Base-by-base conservation (phyloP, 805 yeast genomes). In the Zygotorulaspora sp. region DNA sequence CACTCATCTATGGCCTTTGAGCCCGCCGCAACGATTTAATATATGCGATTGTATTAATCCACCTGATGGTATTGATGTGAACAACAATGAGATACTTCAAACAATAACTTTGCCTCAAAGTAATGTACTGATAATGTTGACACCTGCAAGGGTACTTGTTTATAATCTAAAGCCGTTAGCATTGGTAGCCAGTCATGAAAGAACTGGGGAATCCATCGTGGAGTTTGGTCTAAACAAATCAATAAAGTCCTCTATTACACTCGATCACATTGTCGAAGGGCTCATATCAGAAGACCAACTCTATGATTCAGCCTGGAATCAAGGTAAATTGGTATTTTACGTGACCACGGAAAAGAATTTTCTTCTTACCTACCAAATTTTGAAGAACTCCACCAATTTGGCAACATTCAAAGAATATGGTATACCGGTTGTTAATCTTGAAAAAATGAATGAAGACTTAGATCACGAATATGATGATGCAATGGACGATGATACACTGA, bases 161-260 rank as follows among this genome's bases (percentile, higher is more conserved):
- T 62, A 62, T 35, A 58, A 62, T 37, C 44, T 48, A 30, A 62
- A 58, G 38, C 66, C 66, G 17, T 32, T 56, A 36, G 64, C 63
- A 2, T 41, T 59, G 8, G 51, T 61, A 3, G 53, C 62, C 5
- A 45, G 50, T 9, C 61, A 58, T 34, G 58, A 52, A 25, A 49
- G 66, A 31, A 49, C 59, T 2, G 29, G 12, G 9, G 48, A 48
- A 6, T 59, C 66, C 2, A 22, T 62, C 6, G 31, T 36, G 5
- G 58, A 57, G 17, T 58, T 58, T 40, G 66, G 66, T n/a, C 22
- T 22, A 6, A 62, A 61, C 33, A 40, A 32, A 30, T 40, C 45
- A 10, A 15, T 49, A n/a, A 40, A 46, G 9, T 44, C 47, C 15
- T 49, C 60, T 2, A 34, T 40, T 4, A 30, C 43, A 9, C 40